A percentile compares a stretch with the other conserved stretches of the same genome.
phyloP scores from a whole-genome alignment of 352 stramenopile genomes.

The Pythium periplocum region DNA sequence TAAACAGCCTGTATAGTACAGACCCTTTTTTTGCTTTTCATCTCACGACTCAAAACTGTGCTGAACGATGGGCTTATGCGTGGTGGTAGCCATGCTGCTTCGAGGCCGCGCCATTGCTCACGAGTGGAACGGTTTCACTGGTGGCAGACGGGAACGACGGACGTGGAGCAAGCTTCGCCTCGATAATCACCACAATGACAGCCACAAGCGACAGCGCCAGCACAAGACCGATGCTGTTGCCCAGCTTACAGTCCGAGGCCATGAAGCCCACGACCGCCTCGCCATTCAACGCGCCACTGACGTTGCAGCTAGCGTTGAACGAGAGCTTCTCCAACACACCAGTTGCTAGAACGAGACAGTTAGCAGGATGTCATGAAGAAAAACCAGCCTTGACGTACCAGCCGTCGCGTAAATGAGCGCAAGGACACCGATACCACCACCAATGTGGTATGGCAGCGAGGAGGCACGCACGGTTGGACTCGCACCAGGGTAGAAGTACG shows the following conservation, averaged over 20 bases:
- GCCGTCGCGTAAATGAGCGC: slow-evolving; percentile 58
- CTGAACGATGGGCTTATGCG: no score
- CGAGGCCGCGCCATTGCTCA: slow-evolving; percentile 5
- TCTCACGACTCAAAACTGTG: no score
- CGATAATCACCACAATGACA: slow-evolving; percentile 46
- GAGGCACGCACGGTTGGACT: slow-evolving; percentile 29
- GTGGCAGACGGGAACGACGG: slow-evolving; percentile 10
- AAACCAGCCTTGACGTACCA: slow-evolving; percentile 12
- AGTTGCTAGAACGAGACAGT: slow-evolving; percentile 19
- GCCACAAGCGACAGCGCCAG: slow-evolving; percentile 37
- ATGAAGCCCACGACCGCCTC: slow-evolving; percentile 63
- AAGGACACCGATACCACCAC: slow-evolving; percentile 53
- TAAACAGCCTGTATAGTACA: no score
- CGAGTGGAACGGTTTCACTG: slow-evolving; percentile 42
- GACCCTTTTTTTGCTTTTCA: no score
- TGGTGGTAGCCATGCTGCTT: no score
- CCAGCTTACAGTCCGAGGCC: slow-evolving; percentile 64
- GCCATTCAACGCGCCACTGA: slow-evolving; percentile 59
- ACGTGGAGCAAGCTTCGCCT: slow-evolving; percentile 31
- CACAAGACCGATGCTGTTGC: slow-evolving; percentile 68
- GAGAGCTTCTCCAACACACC: slow-evolving; percentile 80
- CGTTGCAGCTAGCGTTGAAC: slow-evolving; percentile 84
- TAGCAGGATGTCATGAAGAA: background rate
- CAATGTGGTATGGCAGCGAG: slow-evolving; percentile 63
- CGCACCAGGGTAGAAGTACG: slow-evolving; percentile 77